These are phyloP conservation scores for Tillandsia leiboldiana DNA, from an alignment of 176 grass and related monocot genomes.

Conservation along the genomic window DNA sequence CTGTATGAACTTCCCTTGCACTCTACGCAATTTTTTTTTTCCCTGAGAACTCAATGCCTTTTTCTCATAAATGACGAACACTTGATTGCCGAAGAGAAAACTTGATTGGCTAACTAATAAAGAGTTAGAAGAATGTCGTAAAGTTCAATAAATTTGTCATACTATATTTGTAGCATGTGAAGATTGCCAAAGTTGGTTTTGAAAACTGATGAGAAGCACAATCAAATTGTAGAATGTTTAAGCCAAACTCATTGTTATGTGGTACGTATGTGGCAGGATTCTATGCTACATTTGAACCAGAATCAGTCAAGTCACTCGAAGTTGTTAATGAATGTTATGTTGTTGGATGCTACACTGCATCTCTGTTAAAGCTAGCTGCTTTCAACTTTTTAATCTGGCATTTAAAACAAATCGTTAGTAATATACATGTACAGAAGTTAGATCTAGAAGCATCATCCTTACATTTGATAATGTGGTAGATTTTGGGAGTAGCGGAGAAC, in stretches of 20 bases:
- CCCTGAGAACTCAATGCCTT: background rate
- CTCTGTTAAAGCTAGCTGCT: too few relatives aligned
- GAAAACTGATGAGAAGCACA: background rate
- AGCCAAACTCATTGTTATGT: background rate
- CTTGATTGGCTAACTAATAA: background rate
- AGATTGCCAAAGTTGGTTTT: background rate
- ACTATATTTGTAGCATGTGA: background rate
- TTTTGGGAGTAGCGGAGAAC: slow-evolving; percentile 86
- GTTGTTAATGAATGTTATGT: too few relatives aligned
- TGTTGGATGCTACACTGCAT: too few relatives aligned
- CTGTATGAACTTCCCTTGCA: slow-evolving; percentile 35
- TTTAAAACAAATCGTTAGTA: background rate
- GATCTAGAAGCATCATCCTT: background rate
- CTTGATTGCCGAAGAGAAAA: background rate
- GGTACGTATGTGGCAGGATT: background rate
- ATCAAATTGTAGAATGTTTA: background rate
- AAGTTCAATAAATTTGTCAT: background rate
- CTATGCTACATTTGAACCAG: background rate
- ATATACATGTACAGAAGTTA: background rate
- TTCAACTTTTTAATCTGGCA: background rate
- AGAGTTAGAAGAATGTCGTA: background rate
- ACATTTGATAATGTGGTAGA: slow-evolving; percentile 32
- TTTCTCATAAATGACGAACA: background rate
- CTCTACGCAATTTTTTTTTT: background rate
- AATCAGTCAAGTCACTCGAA: too few relatives aligned